Conservation (phyloP, 2,329 filamentous ascomycete species). For the Akanthomyces uredinophilus region DNA sequence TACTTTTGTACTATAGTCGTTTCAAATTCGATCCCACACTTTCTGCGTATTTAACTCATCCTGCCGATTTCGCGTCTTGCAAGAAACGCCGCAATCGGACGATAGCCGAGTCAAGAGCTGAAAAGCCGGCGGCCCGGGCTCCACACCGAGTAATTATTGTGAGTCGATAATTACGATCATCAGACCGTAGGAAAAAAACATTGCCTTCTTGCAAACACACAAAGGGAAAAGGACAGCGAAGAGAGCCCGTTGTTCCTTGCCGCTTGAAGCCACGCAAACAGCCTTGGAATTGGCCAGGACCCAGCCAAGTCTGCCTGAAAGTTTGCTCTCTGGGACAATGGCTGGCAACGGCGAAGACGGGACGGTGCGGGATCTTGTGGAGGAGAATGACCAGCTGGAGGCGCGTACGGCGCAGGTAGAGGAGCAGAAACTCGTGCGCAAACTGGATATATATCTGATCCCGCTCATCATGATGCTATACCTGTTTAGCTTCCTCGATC, state of each 20-base stretch:
- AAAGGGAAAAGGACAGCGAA: not conserved
- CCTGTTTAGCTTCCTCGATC: conserved; percentile 69
- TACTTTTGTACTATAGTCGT: too few species aligned
- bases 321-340: not conserved
- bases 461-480: conserved; percentile 66
- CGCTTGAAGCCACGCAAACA: too few species aligned
- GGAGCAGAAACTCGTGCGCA: conserved; percentile 57
- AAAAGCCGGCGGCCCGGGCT: not conserved
- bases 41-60: not conserved
- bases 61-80: not conserved
- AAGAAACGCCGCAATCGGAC: conserved; percentile 1
- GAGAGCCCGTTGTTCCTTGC: too few species aligned
- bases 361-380: conserved; percentile 5
- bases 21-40: too few species aligned
- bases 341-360: not conserved
- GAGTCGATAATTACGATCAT: not conserved
- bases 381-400: conserved; percentile 2
- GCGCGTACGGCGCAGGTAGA: conserved; percentile 21
- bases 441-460: conserved; percentile 59
- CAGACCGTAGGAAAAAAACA: not conserved
- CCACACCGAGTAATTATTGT: not conserved
- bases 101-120: conserved; percentile 1
- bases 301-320: not conserved
- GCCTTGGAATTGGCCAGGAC: too few species aligned
- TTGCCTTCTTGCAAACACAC: not conserved